Percentiles rank a stretch among this genome's conserved stretches.
Evolutionary conservation across 345 rosid genomes (phyloP).

Genomic region (Citrus reticulata): DNA sequence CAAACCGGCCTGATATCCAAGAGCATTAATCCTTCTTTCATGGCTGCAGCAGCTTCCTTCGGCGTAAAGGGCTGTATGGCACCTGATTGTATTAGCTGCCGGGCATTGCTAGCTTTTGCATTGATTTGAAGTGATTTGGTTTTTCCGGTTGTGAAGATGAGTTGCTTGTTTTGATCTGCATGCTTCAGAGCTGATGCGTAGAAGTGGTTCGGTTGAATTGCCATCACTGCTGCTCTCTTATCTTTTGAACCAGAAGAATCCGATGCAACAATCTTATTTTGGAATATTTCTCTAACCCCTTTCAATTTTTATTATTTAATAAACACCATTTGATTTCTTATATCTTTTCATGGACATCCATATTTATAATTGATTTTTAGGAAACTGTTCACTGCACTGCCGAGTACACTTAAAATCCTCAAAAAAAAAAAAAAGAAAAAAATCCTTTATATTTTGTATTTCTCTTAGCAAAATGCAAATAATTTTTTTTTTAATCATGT

Average conservation of each 20-base stretch:
- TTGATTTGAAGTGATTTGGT: conserved; percentile 16
- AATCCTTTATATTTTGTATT: not conserved
- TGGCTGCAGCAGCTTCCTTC: conserved; percentile 48
- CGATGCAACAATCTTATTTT: not conserved
- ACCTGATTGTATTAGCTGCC: conserved; percentile 63
- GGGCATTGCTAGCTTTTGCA: conserved; percentile 26
- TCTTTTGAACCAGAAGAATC: not conserved
- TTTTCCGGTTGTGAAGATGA: conserved; percentile 8
- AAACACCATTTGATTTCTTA: not conserved
- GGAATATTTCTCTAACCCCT: not conserved
- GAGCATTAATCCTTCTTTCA: conserved; percentile 51
- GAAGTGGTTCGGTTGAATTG: conserved; percentile 31
- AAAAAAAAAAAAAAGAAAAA: too few relatives aligned
- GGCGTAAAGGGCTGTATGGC: conserved; percentile 53
- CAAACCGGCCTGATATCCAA: conserved; percentile 79
- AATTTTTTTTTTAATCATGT: not conserved
- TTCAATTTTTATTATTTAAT: not conserved
- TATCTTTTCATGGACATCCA: not conserved
- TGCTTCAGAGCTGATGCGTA: conserved; percentile 13
- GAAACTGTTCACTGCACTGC: not conserved
- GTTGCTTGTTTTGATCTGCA: conserved; percentile 10
- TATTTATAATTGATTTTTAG: not conserved
- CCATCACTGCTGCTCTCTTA: conserved; percentile 18
- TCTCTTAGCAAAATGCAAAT: not conserved
- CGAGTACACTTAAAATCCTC: too few relatives aligned